A percentile compares a stretch with the other conserved stretches of the same genome.
These are phyloP conservation scores for Tylopilus sp. DNA, from an alignment of 768 basidiomycete species.

Conservation along the genomic window DNA sequence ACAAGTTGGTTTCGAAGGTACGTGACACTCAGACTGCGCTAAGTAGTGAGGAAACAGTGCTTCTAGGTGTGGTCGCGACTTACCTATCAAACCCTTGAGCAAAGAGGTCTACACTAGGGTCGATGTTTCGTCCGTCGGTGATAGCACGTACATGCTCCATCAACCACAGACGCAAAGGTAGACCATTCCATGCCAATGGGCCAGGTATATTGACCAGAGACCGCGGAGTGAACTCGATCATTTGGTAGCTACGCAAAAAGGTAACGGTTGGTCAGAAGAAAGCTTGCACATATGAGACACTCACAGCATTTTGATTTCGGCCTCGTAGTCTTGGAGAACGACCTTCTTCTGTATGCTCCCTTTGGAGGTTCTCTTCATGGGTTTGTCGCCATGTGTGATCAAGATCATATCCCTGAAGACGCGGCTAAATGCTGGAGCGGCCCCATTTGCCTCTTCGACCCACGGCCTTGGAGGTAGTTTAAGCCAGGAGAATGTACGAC, in stretches of 20 bases:
- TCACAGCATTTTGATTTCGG: constrained; percentile 26
- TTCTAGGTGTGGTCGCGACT: not conserved
- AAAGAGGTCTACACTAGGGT: constrained; percentile 17
- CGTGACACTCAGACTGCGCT: constrained; percentile 22
- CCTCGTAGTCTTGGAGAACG: constrained; percentile 19
- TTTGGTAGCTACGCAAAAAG: constrained; percentile 4
- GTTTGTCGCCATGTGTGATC: constrained; percentile 36
- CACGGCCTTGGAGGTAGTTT: constrained; percentile 27
- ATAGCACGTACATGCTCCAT: not conserved
- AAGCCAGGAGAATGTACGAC: not conserved
- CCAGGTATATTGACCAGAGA: not conserved
- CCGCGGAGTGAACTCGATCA: not conserved
- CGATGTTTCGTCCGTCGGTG: not conserved
- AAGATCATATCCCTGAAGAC: constrained; percentile 54
- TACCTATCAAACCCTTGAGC: constrained; percentile 36
- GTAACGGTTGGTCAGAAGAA: not conserved
- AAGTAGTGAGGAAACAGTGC: not conserved
- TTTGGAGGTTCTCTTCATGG: constrained; percentile 37
- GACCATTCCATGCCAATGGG: not conserved
- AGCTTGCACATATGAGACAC: not conserved
- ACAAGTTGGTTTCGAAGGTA: constrained; percentile 21
- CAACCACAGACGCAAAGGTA: constrained; percentile 10
- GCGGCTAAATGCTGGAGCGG: constrained; percentile 38
- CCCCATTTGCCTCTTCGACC: constrained; percentile 40
- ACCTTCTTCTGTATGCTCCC: constrained; percentile 22